Percentiles rank a stretch among this genome's conserved stretches.
These are phyloP conservation scores for Chaetomium strumarium DNA, from an alignment of 2,329 filamentous ascomycete genomes.

Conservation along the genomic window DNA sequence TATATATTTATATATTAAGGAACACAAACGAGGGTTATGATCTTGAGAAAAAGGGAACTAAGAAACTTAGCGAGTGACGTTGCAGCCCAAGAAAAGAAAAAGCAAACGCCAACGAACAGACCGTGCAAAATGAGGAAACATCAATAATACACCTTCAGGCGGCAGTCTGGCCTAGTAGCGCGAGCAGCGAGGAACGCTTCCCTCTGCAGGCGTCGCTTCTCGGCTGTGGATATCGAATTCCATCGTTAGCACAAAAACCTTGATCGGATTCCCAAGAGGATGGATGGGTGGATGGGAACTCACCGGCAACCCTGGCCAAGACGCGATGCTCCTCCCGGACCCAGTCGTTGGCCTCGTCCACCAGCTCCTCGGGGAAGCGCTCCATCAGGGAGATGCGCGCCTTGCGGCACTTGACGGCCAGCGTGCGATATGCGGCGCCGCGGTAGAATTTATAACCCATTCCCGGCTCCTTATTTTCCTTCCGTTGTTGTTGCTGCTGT, in stretches of 20 bases:
- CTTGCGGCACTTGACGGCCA: constrained; percentile 8
- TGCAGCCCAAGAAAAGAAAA: neutral
- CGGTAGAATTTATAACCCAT: constrained; percentile 8
- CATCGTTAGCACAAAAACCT: neutral
- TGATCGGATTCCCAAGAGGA: neutral
- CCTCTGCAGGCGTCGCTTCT: constrained; percentile 14
- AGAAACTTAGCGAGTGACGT: neutral
- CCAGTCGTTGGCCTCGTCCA: constrained; percentile 17
- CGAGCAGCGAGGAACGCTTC: constrained; percentile 12
- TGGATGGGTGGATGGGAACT: neutral
- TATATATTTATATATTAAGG: too few species aligned
- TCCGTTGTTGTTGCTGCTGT: too few species aligned
- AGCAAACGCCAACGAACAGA: too few species aligned
- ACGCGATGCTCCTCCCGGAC: constrained; percentile 16
- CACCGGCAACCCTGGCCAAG: constrained; percentile 10
- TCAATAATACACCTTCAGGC: neutral
- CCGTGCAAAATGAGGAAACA: neutral
- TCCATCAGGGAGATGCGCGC: constrained; percentile 6
- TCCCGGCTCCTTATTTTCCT: neutral
- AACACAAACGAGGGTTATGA: neutral
- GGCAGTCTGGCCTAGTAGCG: neutral
- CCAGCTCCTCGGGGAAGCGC: constrained; percentile 19
- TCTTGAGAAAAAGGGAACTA: neutral
- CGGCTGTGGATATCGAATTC: constrained; percentile 2
- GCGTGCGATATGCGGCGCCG: constrained; percentile 10